Conservation (phyloP, 805 yeast species). For the Kuraishia ogatae region DNA sequence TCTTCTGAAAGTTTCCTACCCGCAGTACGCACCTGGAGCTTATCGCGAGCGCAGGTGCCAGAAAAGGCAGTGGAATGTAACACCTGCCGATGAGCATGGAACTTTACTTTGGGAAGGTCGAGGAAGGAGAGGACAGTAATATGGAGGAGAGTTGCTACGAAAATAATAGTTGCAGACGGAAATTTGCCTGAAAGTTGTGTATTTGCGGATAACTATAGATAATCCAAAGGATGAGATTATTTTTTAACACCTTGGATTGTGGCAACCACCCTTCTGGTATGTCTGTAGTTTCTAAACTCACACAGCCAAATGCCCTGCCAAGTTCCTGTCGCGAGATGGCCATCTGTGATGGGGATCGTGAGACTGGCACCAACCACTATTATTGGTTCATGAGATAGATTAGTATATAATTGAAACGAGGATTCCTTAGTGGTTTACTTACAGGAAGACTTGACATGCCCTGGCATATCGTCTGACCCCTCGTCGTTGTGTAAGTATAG, state of each 20-base stretch:
- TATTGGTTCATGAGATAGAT: background rate
- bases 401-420: background rate
- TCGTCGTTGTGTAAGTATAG: constrained; percentile 60
- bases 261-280: constrained; percentile 59
- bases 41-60: background rate
- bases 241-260: constrained; percentile 56
- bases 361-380: constrained; percentile 52
- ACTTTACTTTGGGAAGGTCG: background rate
- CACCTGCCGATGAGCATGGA: background rate
- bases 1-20: background rate
- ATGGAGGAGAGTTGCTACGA: too few relatives aligned
- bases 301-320: constrained; percentile 81
- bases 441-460: constrained; percentile 58
- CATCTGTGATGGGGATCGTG: constrained; percentile 62
- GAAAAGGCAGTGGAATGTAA: background rate
- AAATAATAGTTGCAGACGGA: background rate
- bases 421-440: constrained; percentile 2
- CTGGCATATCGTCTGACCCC: constrained; percentile 82
- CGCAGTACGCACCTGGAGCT: background rate
- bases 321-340: constrained; percentile 63
- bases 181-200: too few relatives aligned
- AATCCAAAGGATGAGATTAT: constrained; percentile 2
- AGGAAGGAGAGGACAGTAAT: too few relatives aligned
- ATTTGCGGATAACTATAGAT: background rate
- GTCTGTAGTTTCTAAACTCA: constrained; percentile 61